Percentiles rank a stretch among this genome's conserved stretches.
Evolutionary conservation across 2,329 filamentous ascomycete species (phyloP).

Genomic region (Ophiostoma ulmi): DNA sequence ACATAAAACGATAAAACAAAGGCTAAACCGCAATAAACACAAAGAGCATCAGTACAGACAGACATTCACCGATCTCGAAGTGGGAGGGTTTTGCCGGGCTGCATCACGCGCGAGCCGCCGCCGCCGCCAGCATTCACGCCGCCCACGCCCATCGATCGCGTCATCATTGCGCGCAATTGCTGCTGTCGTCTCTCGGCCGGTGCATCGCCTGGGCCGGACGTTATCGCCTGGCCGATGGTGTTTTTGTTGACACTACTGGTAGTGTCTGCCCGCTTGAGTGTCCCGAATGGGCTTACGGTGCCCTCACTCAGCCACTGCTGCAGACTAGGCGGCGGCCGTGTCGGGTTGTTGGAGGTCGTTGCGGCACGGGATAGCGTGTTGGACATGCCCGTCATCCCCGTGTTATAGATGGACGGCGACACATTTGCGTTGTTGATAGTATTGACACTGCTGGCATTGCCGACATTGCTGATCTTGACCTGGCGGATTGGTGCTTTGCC

Average conservation of each 20-base stretch:
- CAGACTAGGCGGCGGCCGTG: slow-evolving; percentile 30
- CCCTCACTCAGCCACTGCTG: slow-evolving; percentile 35
- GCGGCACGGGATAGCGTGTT: not conserved
- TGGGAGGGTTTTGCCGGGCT: slow-evolving; percentile 23
- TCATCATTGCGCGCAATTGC: slow-evolving; percentile 20
- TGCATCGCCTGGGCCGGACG: not conserved
- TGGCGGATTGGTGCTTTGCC: not conserved
- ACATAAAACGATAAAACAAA: not conserved
- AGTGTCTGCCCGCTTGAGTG: slow-evolving; percentile 28
- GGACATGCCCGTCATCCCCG: slow-evolving; percentile 6
- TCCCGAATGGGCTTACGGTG: slow-evolving; percentile 36
- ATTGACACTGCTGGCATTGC: too few relatives aligned
- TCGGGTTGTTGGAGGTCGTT: slow-evolving; percentile 21
- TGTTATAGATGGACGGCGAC: slow-evolving; percentile 22
- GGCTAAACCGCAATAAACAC: not conserved
- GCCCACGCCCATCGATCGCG: slow-evolving; percentile 24
- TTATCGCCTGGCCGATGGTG: slow-evolving; percentile 2
- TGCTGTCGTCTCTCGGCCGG: slow-evolving; percentile 22
- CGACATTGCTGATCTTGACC: not conserved
- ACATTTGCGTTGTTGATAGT: slow-evolving; percentile 1
- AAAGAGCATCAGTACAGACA: not conserved
- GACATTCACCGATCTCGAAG: slow-evolving; percentile 12
- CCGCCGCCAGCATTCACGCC: slow-evolving; percentile 16
- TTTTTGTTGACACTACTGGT: not conserved
- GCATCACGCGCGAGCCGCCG: slow-evolving; percentile 22